Evolutionary conservation across 1,284 basidiomycete genomes (phyloP), one percentile per base, ranked within the genome.

Genomic region (Ceratobasidium sp.): DNA sequence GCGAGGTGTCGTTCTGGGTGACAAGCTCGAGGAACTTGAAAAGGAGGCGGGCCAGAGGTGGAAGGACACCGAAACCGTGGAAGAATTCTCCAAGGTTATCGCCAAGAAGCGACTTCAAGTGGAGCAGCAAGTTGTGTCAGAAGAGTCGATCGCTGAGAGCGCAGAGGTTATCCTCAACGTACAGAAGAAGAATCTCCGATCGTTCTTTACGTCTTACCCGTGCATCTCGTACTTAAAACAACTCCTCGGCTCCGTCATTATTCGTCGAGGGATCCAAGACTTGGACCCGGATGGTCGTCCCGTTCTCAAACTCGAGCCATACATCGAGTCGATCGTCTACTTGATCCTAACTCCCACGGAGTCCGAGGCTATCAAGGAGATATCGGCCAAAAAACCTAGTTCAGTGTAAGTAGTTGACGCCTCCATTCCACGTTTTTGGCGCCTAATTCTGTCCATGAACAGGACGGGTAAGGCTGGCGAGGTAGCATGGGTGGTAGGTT

Each of bases 311-410:
- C 46, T 69, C 20, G 14, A 30, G 30, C 46, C 46, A 3, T 38
- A 52, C 38, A n/a, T 69, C 5, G 66, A 69, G 48, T 69, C 66
- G 0, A 69, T 69, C 7, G 50, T 69, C 1, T 52, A 18, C 50
- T 5, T 52, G 18, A 4, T 20, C 3, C 50, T 52, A 8, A 52
- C 7, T 52, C 18, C 20, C 5, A 5, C 6, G n/a, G 50, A 52
- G 50, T 8, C n/a, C 1, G 50, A 52, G 7, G 50, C 50, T 2
- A n/a, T 52, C 16, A n/a, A 18, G 16, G 12, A n/a, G 50, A n/a
- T 52, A 2, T 3, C 14, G 6, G 3, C 16, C 50, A 52, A n/a
- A 20, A 18, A n/a, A 4, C 50, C 50, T n/a, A n/a, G n/a, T n/a
- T 18, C 18, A n/a, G 50, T 52, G 50, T 52, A 8, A 52, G 50